These are phyloP conservation scores for Phytophthora pistaciae DNA, from an alignment of 352 stramenopile species.

Conservation along the genomic window DNA sequence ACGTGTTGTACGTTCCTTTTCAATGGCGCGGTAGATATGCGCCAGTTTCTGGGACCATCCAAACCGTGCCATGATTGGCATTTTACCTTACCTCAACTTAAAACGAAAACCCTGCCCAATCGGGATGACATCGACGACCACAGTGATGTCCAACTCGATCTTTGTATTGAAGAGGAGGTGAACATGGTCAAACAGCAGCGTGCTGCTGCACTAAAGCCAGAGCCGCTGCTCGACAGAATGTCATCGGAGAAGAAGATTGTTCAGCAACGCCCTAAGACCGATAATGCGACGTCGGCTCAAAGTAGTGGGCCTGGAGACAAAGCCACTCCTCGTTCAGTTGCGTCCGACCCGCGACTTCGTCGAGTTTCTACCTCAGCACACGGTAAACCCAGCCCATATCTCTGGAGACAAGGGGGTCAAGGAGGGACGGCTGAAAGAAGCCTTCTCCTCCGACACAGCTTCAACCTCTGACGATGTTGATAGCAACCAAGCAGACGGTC, in stretches of 20 bases:
- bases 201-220: background rate
- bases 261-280: constrained; percentile 15
- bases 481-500: constrained; percentile 28
- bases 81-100: no score
- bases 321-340: constrained; percentile 5
- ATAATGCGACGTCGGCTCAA: constrained; percentile 1
- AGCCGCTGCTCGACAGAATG: background rate
- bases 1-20: no score
- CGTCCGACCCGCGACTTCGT: constrained; percentile 24
- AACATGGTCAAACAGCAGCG: constrained; percentile 23
- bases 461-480: background rate
- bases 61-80: no score
- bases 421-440: constrained; percentile 14
- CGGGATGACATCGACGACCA: constrained; percentile 64
- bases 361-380: constrained; percentile 39
- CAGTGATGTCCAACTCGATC: constrained; percentile 62
- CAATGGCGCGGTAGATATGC: no score
- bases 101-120: no score
- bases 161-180: constrained; percentile 66
- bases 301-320: constrained; percentile 1
- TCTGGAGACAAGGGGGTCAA: constrained; percentile 9
- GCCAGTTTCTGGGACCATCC: no score
- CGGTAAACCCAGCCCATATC: constrained; percentile 34
- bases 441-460: constrained; percentile 13
- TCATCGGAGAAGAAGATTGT: constrained; percentile 1